Conservation (phyloP, 441 rosid species). For the Gossypium schwendimanii region DNA sequence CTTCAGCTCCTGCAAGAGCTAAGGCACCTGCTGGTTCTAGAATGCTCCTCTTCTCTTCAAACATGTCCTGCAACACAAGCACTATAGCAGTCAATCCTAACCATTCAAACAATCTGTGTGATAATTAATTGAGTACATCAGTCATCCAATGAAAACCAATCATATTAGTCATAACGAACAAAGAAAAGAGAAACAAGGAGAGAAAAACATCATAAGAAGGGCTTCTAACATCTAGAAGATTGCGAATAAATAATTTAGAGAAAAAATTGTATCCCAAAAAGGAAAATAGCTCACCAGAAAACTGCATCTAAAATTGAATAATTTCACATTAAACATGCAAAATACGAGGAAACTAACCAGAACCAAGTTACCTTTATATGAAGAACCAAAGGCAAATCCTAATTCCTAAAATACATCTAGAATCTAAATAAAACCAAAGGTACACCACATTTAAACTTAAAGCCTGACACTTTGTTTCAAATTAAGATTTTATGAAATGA, state of each 20-base stretch:
- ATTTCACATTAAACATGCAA: neutral
- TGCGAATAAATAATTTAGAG: neutral
- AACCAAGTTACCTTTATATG: neutral
- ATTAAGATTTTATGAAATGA: neutral
- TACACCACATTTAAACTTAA: neutral
- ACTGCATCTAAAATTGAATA: neutral
- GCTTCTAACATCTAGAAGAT: neutral
- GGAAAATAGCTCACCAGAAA: neutral
- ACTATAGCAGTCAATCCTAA: constrained; percentile 3
- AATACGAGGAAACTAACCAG: neutral
- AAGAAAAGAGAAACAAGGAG: neutral
- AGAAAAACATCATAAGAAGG: neutral
- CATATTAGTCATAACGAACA: neutral
- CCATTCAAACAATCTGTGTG: neutral
- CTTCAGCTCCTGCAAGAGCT: constrained; percentile 97
- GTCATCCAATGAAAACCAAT: neutral
- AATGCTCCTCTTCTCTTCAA: constrained; percentile 93
- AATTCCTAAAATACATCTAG: neutral
- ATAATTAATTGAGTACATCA: neutral
- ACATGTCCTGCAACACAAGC: constrained; percentile 64
- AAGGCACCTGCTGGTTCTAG: constrained; percentile 99
- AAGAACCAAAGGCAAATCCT: neutral
- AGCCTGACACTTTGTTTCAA: neutral
- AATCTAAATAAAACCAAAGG: neutral
- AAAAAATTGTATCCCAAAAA: neutral